These are phyloP conservation scores for Clarireedia paspali DNA, from an alignment of 2,329 filamentous ascomycete species.

Conservation along the genomic window DNA sequence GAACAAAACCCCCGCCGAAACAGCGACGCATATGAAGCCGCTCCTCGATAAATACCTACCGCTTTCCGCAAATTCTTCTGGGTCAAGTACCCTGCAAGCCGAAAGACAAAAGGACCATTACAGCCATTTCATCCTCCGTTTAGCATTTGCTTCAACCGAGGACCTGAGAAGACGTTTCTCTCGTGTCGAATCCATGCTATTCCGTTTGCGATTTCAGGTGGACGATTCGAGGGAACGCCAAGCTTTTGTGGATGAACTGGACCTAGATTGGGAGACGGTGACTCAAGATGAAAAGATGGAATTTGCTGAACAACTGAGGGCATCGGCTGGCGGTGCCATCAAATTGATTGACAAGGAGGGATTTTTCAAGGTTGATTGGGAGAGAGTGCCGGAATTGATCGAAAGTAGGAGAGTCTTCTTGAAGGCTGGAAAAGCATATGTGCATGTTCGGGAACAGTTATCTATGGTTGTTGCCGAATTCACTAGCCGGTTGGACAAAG, in stretches of 20 bases:
- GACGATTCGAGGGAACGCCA: conserved; percentile 67
- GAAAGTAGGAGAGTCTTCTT: conserved; percentile 72
- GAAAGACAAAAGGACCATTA: conserved; percentile 96
- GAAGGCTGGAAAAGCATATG: conserved; percentile 78
- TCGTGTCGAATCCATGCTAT: conserved; percentile 82
- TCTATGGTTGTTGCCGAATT: conserved; percentile 90
- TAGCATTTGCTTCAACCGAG: conserved; percentile 87
- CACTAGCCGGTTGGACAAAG: conserved; percentile 66
- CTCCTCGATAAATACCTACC: conserved; percentile 83
- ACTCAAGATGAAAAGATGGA: conserved; percentile 65
- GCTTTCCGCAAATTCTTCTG: conserved; percentile 67
- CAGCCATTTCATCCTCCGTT: conserved; percentile 89
- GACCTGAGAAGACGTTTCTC: conserved; percentile 82
- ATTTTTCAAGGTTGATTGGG: conserved; percentile 98
- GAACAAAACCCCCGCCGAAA: conserved; percentile 80
- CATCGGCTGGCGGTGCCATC: conserved; percentile 26
- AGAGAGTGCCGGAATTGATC: conserved; percentile 81
- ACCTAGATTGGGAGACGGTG: conserved; percentile 79
- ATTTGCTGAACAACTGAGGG: conserved; percentile 27
- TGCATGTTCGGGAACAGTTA: conserved; percentile 77
- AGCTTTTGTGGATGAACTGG: conserved; percentile 68
- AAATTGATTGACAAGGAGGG: conserved; percentile 64
- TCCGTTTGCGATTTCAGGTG: conserved; percentile 71
- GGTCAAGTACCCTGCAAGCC: conserved; percentile 46
- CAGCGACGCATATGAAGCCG: conserved; percentile 72